Evolutionary conservation across 352 stramenopile species (phyloP).

Genomic region (Phytophthora crassamura): DNA sequence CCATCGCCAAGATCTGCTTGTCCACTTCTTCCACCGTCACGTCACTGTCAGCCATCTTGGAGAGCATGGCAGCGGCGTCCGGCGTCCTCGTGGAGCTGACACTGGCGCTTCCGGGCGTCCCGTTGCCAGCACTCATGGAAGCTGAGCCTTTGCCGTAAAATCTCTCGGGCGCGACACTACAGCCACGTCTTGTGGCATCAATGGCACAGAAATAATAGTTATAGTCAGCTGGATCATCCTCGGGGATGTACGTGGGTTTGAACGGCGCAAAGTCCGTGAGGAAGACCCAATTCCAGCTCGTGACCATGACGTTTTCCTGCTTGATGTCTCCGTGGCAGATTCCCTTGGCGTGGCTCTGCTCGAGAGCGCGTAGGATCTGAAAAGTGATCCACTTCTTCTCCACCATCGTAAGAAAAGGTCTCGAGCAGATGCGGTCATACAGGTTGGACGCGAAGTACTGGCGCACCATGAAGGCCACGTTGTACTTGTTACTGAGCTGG

Average conservation of each 20-base stretch:
- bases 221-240: slow-evolving; percentile 96
- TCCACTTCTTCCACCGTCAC: slow-evolving; percentile 76
- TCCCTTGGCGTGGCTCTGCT: slow-evolving; percentile 92
- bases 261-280: slow-evolving; percentile 97
- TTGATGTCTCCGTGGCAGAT: slow-evolving; percentile 98
- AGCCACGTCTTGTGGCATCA: slow-evolving; percentile 88
- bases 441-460: slow-evolving; percentile 97
- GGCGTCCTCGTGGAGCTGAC: slow-evolving; percentile 45
- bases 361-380: slow-evolving; percentile 95
- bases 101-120: slow-evolving; percentile 27
- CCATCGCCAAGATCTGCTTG: slow-evolving; percentile 76
- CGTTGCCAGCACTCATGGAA: slow-evolving; percentile 6
- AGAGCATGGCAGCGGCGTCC: slow-evolving; percentile 70
- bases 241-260: slow-evolving; percentile 95
- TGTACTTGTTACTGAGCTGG: slow-evolving; percentile 76
- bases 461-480: slow-evolving; percentile 94
- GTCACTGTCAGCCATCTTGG: slow-evolving; percentile 76
- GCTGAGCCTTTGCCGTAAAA: slow-evolving; percentile 57
- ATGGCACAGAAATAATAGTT: slow-evolving; percentile 95
- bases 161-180: slow-evolving; percentile 95
- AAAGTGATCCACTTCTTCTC: slow-evolving; percentile 99
- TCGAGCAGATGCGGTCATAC: slow-evolving; percentile 95
- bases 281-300: slow-evolving; percentile 97
- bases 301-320: slow-evolving; percentile 98
- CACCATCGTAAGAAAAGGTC: slow-evolving; percentile 94